Evolutionary conservation across 495 filamentous ascomycete genomes (phyloP).

Genomic region (Lindgomyces ingoldianus): DNA sequence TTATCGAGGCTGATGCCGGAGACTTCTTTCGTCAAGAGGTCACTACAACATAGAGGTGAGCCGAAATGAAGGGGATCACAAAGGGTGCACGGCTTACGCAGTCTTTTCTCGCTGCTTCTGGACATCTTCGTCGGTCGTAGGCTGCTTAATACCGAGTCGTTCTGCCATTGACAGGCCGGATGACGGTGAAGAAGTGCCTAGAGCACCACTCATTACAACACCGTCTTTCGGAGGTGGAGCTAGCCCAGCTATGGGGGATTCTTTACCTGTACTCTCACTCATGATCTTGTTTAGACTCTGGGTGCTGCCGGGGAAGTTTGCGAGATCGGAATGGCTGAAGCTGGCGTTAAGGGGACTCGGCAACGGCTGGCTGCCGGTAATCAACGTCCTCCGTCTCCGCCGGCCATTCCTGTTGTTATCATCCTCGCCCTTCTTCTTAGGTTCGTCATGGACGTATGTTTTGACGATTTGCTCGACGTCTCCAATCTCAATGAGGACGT

Average conservation of each 20-base stretch:
- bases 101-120: constrained; percentile 92
- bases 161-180: constrained; percentile 60
- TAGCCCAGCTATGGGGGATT: constrained; percentile 36
- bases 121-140: constrained; percentile 60
- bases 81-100: too few species aligned
- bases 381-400: constrained; percentile 84
- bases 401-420: constrained; percentile 88
- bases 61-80: too few species aligned
- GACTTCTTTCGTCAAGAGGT: constrained; percentile 86
- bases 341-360: constrained; percentile 91
- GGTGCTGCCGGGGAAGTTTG: constrained; percentile 64
- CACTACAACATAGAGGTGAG: too few species aligned
- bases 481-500: constrained; percentile 97
- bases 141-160: constrained; percentile 59
- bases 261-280: constrained; percentile 67
- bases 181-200: constrained; percentile 38
- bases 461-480: constrained; percentile 97
- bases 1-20: constrained; percentile 95
- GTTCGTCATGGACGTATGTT: constrained; percentile 85
- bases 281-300: constrained; percentile 80
- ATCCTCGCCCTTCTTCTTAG: constrained; percentile 67
- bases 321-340: constrained; percentile 74
- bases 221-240: constrained; percentile 36
- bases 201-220: constrained; percentile 54
- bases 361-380: constrained; percentile 95